phyloP scores from a whole-genome alignment of 331 rosid genomes.

The Saraca asoca region DNA sequence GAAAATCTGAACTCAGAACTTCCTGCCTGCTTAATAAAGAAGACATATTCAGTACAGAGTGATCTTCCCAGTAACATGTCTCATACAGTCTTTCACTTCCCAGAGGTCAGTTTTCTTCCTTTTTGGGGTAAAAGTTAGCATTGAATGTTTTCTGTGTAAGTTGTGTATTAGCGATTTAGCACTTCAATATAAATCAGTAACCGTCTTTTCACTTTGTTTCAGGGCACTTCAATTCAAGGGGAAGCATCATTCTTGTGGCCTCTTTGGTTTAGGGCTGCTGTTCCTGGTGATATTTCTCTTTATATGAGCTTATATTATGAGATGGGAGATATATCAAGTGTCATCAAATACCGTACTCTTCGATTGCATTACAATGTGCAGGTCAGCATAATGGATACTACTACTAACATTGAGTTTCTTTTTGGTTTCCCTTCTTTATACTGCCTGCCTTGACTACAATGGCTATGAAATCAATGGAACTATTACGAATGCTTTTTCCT shows the following conservation, averaged over 20 bases:
- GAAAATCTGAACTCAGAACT: constrained; percentile 58
- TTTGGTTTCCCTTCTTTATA: constrained; percentile 29
- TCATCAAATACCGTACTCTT: constrained; percentile 80
- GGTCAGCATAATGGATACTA: constrained; percentile 49
- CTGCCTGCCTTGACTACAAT: neutral
- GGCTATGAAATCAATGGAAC: constrained; percentile 19
- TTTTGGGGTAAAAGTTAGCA: too few species aligned
- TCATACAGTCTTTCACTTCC: constrained; percentile 67
- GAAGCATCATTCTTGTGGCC: constrained; percentile 81
- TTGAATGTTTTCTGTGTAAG: constrained; percentile 20
- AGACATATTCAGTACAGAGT: constrained; percentile 38
- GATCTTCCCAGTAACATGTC: constrained; percentile 44
- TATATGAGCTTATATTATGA: constrained; percentile 84
- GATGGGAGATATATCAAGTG: constrained; percentile 66
- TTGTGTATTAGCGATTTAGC: constrained; percentile 26
- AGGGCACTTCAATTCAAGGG: constrained; percentile 71
- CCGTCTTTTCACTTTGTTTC: constrained; percentile 34
- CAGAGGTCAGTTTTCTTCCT: constrained; percentile 63
- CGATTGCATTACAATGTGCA: constrained; percentile 84
- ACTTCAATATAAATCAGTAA: constrained; percentile 17
- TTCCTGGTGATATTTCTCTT: constrained; percentile 80
- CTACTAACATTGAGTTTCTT: constrained; percentile 18
- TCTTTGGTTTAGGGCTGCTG: constrained; percentile 97
- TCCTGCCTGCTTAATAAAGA: constrained; percentile 78
- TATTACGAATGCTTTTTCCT: constrained; percentile 16